Evolutionary conservation across 768 basidiomycete genomes (phyloP).

Genomic region (Suillus brevipes): DNA sequence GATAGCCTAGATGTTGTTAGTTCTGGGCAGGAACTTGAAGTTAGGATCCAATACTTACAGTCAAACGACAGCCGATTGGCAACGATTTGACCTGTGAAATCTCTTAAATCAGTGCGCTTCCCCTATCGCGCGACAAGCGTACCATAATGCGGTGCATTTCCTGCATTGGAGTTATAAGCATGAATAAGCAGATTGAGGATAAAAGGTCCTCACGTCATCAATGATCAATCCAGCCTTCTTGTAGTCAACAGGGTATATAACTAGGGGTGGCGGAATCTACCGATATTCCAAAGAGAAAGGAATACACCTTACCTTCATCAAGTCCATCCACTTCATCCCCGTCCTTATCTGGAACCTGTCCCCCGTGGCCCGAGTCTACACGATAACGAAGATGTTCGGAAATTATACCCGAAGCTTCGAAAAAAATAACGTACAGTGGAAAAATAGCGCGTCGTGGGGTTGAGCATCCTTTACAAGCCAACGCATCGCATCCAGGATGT

Average conservation of each 20-base stretch:
- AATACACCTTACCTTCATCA: constrained; percentile 61
- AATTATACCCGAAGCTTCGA: not conserved
- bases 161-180: constrained; percentile 24
- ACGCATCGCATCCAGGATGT: constrained; percentile 58
- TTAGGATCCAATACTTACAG: constrained; percentile 31
- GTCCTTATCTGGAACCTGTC: constrained; percentile 75
- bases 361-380: constrained; percentile 93
- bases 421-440: constrained; percentile 56
- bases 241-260: constrained; percentile 90
- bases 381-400: not conserved
- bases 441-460: constrained; percentile 73
- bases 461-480: constrained; percentile 72
- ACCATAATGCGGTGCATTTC: constrained; percentile 45
- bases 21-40: not conserved
- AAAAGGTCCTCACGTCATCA: constrained; percentile 59
- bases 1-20: constrained; percentile 31
- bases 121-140: constrained; percentile 1
- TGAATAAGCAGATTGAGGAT: not conserved
- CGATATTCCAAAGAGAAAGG: not conserved
- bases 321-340: constrained; percentile 80
- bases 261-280: constrained; percentile 34
- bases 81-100: constrained; percentile 46
- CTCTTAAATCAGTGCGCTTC: not conserved
- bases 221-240: constrained; percentile 74
- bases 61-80: constrained; percentile 68